Evolutionary conservation across 495 filamentous ascomycete species (phyloP), one percentile per base, ranked within the genome.

Genomic region (Clavariopsis aquatica): DNA sequence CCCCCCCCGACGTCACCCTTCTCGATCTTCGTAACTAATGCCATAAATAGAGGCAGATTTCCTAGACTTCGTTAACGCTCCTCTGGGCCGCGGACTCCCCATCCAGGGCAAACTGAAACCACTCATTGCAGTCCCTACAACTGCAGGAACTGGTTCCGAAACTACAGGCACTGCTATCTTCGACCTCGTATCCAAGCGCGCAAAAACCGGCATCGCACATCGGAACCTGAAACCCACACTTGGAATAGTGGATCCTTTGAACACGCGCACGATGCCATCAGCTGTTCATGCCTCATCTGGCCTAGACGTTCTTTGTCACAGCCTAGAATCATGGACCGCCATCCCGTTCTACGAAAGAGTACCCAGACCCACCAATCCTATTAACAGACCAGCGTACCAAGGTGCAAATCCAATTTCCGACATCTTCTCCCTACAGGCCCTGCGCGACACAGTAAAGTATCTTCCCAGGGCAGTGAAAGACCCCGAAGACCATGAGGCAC

Each of bases 111-210:
- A 85, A n/a, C 82, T 98, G 1, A 84, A 80, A 56, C 94, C 94
- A 1, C 82, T 98, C 5, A 86, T 98, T 52, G 95, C 94, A 55
- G 87, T 98, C 24, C 94, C 95, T 1, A 98, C 94, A 15, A 98
- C 94, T 1, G 92, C 94, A 22, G 94, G 94, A 49, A 98, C 94
- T 0, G 94, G 94, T 24, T 91, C 87, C 51, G 94, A 98, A 78
- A 98, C 95, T 0, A 98, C 94, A 0, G 94, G 94, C 8, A 98
- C 94, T 0, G 94, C 94, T 28, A 98, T 98, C 74, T 98, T 98
- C 77, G 94, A 98, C 72, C 85, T 98, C 0, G 90, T 93, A 13
- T 83, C 85, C 29, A 90, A 89, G 70, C 89, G 87, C 57, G 90
- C 92, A 23, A 98, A 98, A 77, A 98, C 94, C 0, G 94, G 94